Evolutionary conservation across 352 stramenopile genomes (phyloP), one percentile per base, ranked within the genome.

Genomic region (Pythium oligandrum): DNA sequence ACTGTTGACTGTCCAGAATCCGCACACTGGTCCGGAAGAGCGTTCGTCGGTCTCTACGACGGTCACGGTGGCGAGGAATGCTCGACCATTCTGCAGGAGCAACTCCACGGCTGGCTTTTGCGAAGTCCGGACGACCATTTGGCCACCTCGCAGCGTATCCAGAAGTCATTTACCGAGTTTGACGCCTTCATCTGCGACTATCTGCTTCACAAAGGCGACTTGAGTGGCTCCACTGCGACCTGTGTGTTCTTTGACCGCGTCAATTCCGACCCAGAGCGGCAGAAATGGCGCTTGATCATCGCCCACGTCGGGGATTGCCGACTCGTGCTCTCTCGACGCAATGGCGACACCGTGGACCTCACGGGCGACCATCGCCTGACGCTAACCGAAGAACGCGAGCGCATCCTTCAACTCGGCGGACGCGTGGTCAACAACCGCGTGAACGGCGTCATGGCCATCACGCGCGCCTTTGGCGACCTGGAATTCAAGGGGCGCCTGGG

Each of bases 391-490:
- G 86, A 96, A 54, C 60, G 66, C 3, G 63, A 84, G 1, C 70
- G 75, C 4, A 61, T 96, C 11, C 44, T 85, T 8, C 51, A 70
- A 33, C 56, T 75, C 8, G 84, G 84, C 8, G 83, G 81, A 0
- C 63, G 70, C 2, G 74, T 95, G 1, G 73, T 91, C 32, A 95
- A 93, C 64, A 87, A 88, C 44, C 76, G 84, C 44, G 75, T 94
- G 44, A 93, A 94, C 40, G 79, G 83, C 43, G 75, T 91, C 32
- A 85, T 93, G 67, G 76, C 76, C n/a, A 88, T 96, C 62, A 92
- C 83, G 8, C 80, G 86, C 1, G 80, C 78, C 3, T 93, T 96
- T 44, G 84, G 84, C 0, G 83, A 93, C 47, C 63, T 95, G 3
- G 82, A 91, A 56, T 90, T 93, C 68, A 95, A 95, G 55, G 76